These are phyloP conservation scores for Ambrosiella cleistominuta DNA, from an alignment of 2,329 filamentous ascomycete genomes.

Conservation along the genomic window DNA sequence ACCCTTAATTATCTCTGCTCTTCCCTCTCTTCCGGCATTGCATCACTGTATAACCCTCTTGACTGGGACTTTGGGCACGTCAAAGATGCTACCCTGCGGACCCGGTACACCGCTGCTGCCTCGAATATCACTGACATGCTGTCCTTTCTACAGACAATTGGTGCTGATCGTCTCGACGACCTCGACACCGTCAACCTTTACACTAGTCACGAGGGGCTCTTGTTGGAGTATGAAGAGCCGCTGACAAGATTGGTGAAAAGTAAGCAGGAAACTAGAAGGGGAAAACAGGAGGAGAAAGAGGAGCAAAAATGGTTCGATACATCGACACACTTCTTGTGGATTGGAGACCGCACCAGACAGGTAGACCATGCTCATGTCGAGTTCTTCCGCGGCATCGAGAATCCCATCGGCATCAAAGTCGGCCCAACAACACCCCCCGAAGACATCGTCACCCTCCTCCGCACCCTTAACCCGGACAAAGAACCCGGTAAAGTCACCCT, in stretches of 20 bases:
- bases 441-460: conserved; percentile 63
- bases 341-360: conserved; percentile 88
- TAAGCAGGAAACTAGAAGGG: no score
- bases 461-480: conserved; percentile 64
- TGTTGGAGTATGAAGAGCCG: conserved; percentile 85
- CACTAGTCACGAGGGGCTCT: conserved; percentile 85
- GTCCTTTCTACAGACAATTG: conserved; percentile 86
- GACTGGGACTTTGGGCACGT: conserved; percentile 94
- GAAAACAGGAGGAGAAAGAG: no score
- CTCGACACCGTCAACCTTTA: conserved; percentile 86
- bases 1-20: conserved; percentile 87
- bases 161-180: conserved; percentile 67
- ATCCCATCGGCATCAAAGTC: conserved; percentile 92
- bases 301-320: conserved; percentile 54
- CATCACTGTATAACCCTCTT: conserved; percentile 80
- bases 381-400: conserved; percentile 90
- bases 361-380: conserved; percentile 88
- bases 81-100: conserved; percentile 61
- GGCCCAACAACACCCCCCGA: conserved; percentile 64
- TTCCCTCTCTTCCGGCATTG: conserved; percentile 70
- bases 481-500: conserved; percentile 89
- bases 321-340: conserved; percentile 94
- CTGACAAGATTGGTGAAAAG: conserved; percentile 46
- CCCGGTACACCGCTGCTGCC: conserved; percentile 74
- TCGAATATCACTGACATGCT: conserved; percentile 75